Percentiles rank a stretch among this genome's conserved stretches.
Evolutionary conservation across 768 basidiomycete genomes (phyloP).

Genomic region (Cystobasidium ongulense): DNA sequence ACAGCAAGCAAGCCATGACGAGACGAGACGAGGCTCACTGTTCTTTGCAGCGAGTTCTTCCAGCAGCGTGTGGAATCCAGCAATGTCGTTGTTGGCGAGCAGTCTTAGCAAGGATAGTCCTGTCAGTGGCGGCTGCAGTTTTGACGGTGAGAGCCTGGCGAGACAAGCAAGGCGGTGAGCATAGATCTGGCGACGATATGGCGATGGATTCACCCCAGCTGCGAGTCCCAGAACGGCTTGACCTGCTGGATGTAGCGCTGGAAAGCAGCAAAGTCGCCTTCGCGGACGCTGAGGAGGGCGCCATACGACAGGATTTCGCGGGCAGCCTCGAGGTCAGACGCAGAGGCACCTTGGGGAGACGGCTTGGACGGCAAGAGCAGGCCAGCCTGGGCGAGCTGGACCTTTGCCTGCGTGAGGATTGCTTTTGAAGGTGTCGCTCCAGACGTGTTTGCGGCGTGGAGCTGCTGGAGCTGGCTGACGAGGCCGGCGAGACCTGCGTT

Average conservation of each 20-base stretch:
- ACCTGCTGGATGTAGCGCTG: slow-evolving; percentile 91
- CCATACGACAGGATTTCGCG: slow-evolving; percentile 76
- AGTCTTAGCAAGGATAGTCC: slow-evolving; percentile 91
- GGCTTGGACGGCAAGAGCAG: slow-evolving; percentile 32
- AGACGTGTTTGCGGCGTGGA: not conserved
- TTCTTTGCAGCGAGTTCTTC: slow-evolving; percentile 65
- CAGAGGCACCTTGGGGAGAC: not conserved
- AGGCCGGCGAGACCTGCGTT: not conserved
- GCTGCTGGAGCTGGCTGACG: slow-evolving; percentile 31
- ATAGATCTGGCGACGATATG: slow-evolving; percentile 19
- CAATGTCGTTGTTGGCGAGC: slow-evolving; percentile 89
- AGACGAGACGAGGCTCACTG: slow-evolving; percentile 39
- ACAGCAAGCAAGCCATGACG: not conserved
- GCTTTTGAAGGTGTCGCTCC: not conserved
- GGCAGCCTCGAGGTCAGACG: not conserved
- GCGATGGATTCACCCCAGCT: slow-evolving; percentile 57
- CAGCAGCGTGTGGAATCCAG: slow-evolving; percentile 92
- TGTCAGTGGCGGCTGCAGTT: slow-evolving; percentile 76
- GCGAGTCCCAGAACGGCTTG: slow-evolving; percentile 70
- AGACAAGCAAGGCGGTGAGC: not conserved
- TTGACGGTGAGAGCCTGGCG: slow-evolving; percentile 65
- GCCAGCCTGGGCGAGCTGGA: slow-evolving; percentile 32
- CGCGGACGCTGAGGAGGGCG: slow-evolving; percentile 83
- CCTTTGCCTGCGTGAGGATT: not conserved
- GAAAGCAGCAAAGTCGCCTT: slow-evolving; percentile 80